Evolutionary conservation across 2,329 filamentous ascomycete species (phyloP).

Genomic region (Ophiostoma quercus): DNA sequence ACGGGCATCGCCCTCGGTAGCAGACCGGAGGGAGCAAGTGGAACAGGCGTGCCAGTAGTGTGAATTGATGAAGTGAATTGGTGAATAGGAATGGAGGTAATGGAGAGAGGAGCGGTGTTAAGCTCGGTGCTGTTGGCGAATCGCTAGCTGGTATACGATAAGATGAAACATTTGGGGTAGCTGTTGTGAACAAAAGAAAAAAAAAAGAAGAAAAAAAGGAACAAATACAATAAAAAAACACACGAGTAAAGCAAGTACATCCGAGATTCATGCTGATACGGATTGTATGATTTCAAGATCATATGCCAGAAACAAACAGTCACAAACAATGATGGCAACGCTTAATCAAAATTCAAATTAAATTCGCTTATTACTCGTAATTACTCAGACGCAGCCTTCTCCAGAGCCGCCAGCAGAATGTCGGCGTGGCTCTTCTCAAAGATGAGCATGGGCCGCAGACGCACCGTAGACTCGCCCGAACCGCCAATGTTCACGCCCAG

Average conservation of each 20-base stretch:
- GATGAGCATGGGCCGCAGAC: conserved; percentile 81
- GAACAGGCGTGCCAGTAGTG: not conserved
- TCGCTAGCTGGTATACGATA: not conserved
- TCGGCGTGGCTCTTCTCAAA: conserved; percentile 90
- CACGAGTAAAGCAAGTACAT: not conserved
- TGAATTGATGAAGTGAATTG: not conserved
- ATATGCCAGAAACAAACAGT: too few relatives aligned
- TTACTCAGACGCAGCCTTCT: conserved; percentile 56
- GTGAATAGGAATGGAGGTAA: not conserved
- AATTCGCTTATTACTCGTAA: conserved; percentile 1
- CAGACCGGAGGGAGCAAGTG: conserved; percentile 1
- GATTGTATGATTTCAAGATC: too few relatives aligned
- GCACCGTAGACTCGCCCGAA: conserved; percentile 67
- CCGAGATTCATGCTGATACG: not conserved
- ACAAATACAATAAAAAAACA: not conserved
- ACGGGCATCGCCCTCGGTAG: not conserved
- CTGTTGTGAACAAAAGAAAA: not conserved
- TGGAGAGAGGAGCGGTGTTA: not conserved
- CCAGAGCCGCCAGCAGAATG: conserved; percentile 70
- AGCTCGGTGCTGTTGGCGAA: not conserved
- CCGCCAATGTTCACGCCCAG: conserved; percentile 84
- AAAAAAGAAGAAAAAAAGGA: not conserved
- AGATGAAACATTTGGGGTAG: not conserved
- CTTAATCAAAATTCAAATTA: not conserved
- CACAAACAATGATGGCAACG: not conserved